A percentile compares a stretch with the other conserved stretches of the same genome.
Evolutionary conservation across 176 grass and related monocot species (phyloP).

Genomic region (Eragrostis curvula): DNA sequence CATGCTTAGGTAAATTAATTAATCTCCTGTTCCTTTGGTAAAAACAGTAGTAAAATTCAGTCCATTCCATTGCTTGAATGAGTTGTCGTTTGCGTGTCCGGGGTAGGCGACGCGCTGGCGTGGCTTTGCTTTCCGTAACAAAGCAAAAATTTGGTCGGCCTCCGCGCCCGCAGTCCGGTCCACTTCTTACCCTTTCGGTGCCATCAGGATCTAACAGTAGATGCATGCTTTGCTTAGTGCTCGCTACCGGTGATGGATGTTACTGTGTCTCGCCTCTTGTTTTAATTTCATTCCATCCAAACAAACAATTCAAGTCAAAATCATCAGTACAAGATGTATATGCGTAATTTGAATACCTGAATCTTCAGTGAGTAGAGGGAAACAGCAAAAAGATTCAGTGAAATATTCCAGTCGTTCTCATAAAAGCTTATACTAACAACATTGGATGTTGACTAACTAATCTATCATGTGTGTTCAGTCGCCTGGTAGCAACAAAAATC

Average conservation of each 20-base stretch:
- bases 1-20: constrained; percentile 43
- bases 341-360: constrained; percentile 13
- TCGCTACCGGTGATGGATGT: neutral
- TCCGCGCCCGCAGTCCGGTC: constrained; percentile 43
- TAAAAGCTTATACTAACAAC: neutral
- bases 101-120: constrained; percentile 20
- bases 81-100: constrained; percentile 43
- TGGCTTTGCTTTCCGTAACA: constrained; percentile 24
- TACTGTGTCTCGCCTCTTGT: neutral
- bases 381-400: neutral
- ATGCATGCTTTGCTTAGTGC: constrained; percentile 20
- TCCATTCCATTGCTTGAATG: neutral
- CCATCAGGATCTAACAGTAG: constrained; percentile 43
- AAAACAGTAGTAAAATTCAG: neutral
- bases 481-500: neutral
- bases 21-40: neutral
- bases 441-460: constrained; percentile 12
- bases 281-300: neutral
- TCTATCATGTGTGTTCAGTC: neutral
- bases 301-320: neutral
- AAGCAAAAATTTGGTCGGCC: constrained; percentile 39
- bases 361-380: neutral
- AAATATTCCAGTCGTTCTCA: neutral
- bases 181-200: constrained; percentile 61
- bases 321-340: neutral